Percentiles rank a stretch among this genome's conserved stretches.
phyloP scores from a whole-genome alignment of 2,329 filamentous ascomycete species.

The Leptographium radiaticola region DNA sequence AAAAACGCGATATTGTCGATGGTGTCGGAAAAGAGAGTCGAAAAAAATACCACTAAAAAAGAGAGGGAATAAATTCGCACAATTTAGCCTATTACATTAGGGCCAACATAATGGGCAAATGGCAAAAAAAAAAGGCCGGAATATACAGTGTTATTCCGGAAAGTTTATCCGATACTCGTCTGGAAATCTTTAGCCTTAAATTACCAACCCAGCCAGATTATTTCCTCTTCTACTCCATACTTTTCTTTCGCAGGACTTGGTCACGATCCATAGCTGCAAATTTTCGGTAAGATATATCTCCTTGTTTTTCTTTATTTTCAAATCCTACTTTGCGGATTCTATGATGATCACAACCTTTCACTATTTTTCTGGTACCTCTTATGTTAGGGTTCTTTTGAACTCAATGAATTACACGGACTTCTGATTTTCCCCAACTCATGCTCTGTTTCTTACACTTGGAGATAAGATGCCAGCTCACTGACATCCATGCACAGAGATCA shows the following conservation, averaged over 20 bases:
- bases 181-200: too few species aligned
- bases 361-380: constrained; percentile 95
- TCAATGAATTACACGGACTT: constrained; percentile 81
- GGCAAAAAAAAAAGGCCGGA: background rate
- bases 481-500: background rate
- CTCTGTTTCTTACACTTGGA: background rate
- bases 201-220: background rate
- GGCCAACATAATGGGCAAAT: background rate
- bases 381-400: constrained; percentile 57
- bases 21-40: background rate
- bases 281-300: background rate
- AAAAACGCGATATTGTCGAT: background rate
- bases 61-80: background rate
- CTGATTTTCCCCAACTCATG: constrained; percentile 38
- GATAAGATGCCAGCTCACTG: background rate
- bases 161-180: background rate
- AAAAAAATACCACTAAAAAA: background rate
- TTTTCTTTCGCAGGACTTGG: background rate
- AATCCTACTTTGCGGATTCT: background rate
- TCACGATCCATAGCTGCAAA: background rate
- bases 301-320: background rate
- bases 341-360: constrained; percentile 62
- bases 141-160: background rate
- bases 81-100: background rate
- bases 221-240: background rate